Evolutionary conservation across 768 basidiomycete species (phyloP).

Genomic region (Suillus occidentalis): DNA sequence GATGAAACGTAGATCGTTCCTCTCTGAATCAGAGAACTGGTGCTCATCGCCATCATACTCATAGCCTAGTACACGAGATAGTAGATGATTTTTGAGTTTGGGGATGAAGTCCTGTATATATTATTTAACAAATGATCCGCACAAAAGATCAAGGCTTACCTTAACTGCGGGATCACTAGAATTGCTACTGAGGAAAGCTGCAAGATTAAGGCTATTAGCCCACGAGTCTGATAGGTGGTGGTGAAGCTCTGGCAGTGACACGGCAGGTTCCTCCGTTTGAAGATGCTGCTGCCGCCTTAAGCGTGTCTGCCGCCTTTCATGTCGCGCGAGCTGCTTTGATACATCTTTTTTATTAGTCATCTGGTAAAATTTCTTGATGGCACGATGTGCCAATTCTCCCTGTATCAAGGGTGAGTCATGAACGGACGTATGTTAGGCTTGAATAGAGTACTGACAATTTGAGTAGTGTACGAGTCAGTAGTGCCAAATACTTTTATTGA

Average conservation of each 20-base stretch:
- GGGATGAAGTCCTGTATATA: too few species aligned
- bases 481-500: too few species aligned
- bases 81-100: too few species aligned
- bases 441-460: too few species aligned
- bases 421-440: too few species aligned
- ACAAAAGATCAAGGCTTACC: background rate
- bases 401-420: background rate
- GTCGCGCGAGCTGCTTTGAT: background rate
- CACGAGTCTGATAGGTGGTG: slow-evolving; percentile 1
- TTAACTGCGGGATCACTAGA: slow-evolving; percentile 11
- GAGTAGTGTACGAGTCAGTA: too few species aligned
- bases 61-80: too few species aligned
- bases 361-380: background rate
- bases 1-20: background rate
- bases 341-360: background rate
- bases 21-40: slow-evolving; percentile 12
- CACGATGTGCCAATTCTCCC: background rate
- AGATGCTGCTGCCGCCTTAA: slow-evolving; percentile 4
- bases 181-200: background rate
- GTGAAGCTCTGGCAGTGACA: background rate
- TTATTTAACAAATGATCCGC: too few species aligned
- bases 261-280: background rate
- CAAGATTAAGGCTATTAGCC: slow-evolving; percentile 6
- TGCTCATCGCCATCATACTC: slow-evolving; percentile 14
- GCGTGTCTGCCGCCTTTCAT: slow-evolving; percentile 13